Conservation (phyloP, 352 stramenopile genomes). For the Phytophthora lateralis region DNA sequence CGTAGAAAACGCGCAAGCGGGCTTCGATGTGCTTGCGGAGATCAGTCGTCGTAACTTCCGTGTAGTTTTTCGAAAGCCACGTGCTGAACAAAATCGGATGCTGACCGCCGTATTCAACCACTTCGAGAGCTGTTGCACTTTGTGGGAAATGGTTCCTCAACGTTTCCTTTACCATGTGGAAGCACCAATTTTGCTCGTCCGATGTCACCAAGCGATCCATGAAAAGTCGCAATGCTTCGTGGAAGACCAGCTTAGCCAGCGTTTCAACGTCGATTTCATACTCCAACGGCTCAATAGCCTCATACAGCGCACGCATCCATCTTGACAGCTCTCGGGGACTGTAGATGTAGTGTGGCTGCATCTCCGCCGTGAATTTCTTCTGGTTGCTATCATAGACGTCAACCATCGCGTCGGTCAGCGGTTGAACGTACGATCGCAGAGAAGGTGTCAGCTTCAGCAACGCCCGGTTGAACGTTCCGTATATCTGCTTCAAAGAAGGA, state of each 20-base stretch:
- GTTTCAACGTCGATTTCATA: constrained; percentile 95
- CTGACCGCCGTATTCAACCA: constrained; percentile 76
- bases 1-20: constrained; percentile 98
- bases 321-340: constrained; percentile 98
- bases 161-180: constrained; percentile 85
- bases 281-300: constrained; percentile 96
- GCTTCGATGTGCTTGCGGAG: constrained; percentile 97
- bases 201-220: constrained; percentile 98
- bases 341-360: constrained; percentile 99
- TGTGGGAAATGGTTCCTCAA: constrained; percentile 85
- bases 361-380: constrained; percentile 93
- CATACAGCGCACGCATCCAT: constrained; percentile 99
- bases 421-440: constrained; percentile 95
- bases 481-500: constrained; percentile 98
- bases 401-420: constrained; percentile 99
- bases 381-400: constrained; percentile 99
- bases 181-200: constrained; percentile 97
- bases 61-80: constrained; percentile 99
- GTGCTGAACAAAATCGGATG: constrained; percentile 97
- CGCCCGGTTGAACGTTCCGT: constrained; percentile 98
- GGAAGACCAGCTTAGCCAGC: constrained; percentile 97
- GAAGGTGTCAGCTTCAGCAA: constrained; percentile 98
- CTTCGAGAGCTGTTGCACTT: constrained; percentile 72
- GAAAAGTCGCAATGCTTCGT: constrained; percentile 99
- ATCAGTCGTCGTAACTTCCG: constrained; percentile 90